Base-by-base conservation (phyloP, 108 stramenopile genomes). In the Fragilariopsis cylindrus region DNA sequence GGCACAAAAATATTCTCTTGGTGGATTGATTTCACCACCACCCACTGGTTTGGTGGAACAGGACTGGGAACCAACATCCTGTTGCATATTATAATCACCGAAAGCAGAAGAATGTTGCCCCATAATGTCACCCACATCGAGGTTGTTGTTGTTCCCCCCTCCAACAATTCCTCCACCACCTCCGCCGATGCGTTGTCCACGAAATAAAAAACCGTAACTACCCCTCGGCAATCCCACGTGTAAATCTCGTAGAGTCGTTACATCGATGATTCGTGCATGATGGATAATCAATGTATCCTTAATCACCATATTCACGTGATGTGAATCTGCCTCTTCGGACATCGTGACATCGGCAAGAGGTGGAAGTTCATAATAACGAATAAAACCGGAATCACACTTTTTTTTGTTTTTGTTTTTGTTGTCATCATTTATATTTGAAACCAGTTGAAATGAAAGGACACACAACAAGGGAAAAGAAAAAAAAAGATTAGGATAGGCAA, bases 351-450 rank as follows among this genome's bases (percentile, higher is more conserved):
- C 74, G n/a, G 82, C 73, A 5, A 69, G 70, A 7, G 78, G 74
- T 19, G 84, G 80, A 30, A 89, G 75, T 85, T 95, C 94, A 70
- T 92, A 92, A 75, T 95, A 95, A 7, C 90, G 87, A 11, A 95
- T 77, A 45, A 88, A 70, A 3, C 92, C 94, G 56, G 88, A 84
- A 47, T 90, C 90, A 42, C 72, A 79, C 48, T 63, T 63, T 63
- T 40, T 57, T 30, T 30, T 30, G 30, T 30, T 30, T 30, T 30
- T 30, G 30, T 30, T 30, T 30, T 30, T 30, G 30, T 30, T 30
- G 30, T 30, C 30, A 30, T 30, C 30, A 30, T 30, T 30, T 30
- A 0, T 30, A 30, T 30, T 30, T 30, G 30, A 19, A 13, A 7
- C 57, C 21, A 57, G 15, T 7, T n/a, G n/a, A 7, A 45, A 30